Base-by-base conservation (phyloP, 164 flowering plant genomes). In the Umbilicus rupestris region DNA sequence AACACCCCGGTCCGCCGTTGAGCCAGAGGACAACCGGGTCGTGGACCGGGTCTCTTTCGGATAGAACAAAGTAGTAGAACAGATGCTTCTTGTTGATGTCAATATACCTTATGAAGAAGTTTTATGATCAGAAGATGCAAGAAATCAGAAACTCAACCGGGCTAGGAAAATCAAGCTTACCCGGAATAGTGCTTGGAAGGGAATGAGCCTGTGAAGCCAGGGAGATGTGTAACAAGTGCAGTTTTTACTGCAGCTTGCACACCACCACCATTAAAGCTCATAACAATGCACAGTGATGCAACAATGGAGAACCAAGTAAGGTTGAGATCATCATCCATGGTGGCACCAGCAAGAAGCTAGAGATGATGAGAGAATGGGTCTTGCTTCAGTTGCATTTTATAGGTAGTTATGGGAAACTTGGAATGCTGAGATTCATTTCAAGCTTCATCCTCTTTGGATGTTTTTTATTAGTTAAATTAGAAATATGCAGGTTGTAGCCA, bases 1-100 rank as follows among this genome's bases (percentile, higher is more conserved):
- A 78, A 69, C 79, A 78, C 0, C 81, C 81, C 7, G 81, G 81
- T 19, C 81, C 81, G 15, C 81, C 81, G 50, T 78, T 78, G 1
- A 78, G 73, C 81, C 81, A 78, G 11, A 78, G 39, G 16, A 78
- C 81, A 9, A 78, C 69, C 12, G 82, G 82, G 52, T 79, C 82
- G 12, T 52, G 68, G 1, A 39, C 37, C 12, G 79, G 73, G 33
- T 72, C 73, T 57, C 76, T 68, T 31, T 79, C 82, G 0, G 82
- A 79, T 15, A 11, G 64, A 6, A 74, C 76, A 3, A 79, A 79
- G 64, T 79, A 76, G 66, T 79, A 79, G 66, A 74, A 79, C 0
- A 79, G 70, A 11, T 76, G 72, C 63, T 74, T 79, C 45, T 44
- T 73, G 19, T 39, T 72, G 0, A 79, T 68, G 15, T 14, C 65